A percentile compares a stretch with the other conserved stretches of the same genome.
Conservation (phyloP, 805 yeast genomes). For the Wickerhamiella slavikovae region DNA sequence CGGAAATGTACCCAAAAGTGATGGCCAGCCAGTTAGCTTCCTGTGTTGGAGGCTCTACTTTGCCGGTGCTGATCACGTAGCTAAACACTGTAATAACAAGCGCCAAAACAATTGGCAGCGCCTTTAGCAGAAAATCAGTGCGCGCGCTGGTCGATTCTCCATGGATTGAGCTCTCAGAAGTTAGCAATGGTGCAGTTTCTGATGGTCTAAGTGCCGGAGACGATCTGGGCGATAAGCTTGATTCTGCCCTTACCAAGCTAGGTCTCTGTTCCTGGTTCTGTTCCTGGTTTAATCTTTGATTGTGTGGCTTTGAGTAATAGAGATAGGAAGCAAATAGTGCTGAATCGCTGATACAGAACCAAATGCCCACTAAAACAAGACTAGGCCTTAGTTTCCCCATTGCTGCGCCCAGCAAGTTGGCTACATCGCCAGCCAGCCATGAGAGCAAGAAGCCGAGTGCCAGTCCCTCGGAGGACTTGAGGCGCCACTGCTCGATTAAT, state of each 20-base stretch:
- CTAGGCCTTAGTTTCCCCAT: constrained; percentile 55
- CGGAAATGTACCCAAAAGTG: constrained; percentile 49
- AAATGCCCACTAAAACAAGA: constrained; percentile 45
- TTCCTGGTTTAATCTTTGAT: constrained; percentile 1
- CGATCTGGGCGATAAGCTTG: neutral
- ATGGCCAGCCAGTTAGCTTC: constrained; percentile 32
- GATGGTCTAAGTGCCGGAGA: neutral
- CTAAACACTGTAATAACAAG: constrained; percentile 42
- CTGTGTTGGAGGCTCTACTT: constrained; percentile 9
- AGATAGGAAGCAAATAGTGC: constrained; percentile 35
- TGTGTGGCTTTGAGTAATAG: constrained; percentile 24
- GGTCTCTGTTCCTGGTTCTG: neutral
- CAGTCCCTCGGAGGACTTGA: constrained; percentile 54
- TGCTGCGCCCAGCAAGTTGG: constrained; percentile 44
- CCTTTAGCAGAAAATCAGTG: constrained; percentile 16
- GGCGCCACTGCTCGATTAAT: constrained; percentile 59
- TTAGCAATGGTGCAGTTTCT: neutral
- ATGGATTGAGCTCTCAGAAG: constrained; percentile 14
- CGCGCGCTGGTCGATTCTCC: constrained; percentile 12
- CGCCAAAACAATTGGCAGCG: constrained; percentile 42
- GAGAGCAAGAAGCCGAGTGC: constrained; percentile 43
- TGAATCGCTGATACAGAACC: constrained; percentile 59
- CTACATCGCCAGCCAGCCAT: constrained; percentile 56
- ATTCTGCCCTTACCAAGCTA: neutral
- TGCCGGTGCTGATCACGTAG: constrained; percentile 25